These are phyloP conservation scores for Wakefieldia striispora DNA, from an alignment of 768 basidiomycete genomes.

Conservation along the genomic window DNA sequence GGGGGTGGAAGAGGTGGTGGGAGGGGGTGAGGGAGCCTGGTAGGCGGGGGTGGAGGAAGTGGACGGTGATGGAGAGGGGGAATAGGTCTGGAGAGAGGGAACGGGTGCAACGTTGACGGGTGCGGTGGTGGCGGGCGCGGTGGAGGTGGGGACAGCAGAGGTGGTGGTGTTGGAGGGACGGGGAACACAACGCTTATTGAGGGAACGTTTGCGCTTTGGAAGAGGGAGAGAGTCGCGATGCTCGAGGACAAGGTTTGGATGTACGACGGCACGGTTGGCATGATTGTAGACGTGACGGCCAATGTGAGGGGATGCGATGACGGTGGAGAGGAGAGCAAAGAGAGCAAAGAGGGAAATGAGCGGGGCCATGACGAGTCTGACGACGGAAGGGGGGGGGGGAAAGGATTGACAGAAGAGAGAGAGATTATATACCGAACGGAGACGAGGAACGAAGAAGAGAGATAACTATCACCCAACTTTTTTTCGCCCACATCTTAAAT, in stretches of 20 bases:
- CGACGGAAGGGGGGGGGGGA: constrained; percentile 3
- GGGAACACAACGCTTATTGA: constrained; percentile 27
- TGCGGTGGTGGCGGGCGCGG: background rate
- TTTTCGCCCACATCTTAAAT: no score
- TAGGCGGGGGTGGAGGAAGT: background rate
- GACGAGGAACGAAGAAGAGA: background rate
- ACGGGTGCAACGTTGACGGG: constrained; percentile 25
- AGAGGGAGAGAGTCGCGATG: background rate
- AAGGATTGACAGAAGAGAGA: constrained; percentile 7
- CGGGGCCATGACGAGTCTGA: constrained; percentile 30
- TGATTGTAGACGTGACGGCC: constrained; percentile 27
- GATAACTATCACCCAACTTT: no score
- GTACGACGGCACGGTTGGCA: constrained; percentile 17
- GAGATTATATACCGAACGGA: background rate
- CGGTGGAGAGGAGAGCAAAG: constrained; percentile 38
- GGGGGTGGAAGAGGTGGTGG: background rate
- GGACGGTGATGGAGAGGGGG: background rate
- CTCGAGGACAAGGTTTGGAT: background rate
- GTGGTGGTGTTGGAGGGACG: constrained; percentile 16
- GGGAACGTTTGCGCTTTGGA: constrained; percentile 23
- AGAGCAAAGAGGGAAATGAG: constrained; percentile 44
- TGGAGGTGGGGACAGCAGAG: background rate
- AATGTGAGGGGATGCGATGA: constrained; percentile 38
- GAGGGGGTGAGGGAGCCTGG: background rate
- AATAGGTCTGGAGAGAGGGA: background rate